Evolutionary conservation across 2,329 filamentous ascomycete species (phyloP).

Genomic region (Amesomyces nigricolor): DNA sequence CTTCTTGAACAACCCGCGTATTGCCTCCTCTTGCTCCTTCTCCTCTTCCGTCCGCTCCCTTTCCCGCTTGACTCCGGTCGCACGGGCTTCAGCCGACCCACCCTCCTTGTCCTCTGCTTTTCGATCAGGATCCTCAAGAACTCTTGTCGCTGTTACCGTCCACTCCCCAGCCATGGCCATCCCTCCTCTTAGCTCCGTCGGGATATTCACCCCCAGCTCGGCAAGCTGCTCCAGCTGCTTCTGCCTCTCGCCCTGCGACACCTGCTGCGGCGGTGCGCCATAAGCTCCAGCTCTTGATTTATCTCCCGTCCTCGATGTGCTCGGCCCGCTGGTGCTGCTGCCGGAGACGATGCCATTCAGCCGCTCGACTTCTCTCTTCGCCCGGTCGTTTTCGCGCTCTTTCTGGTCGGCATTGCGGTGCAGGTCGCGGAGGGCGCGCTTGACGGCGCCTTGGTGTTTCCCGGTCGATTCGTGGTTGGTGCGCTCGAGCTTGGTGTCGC

Average conservation of each 20-base stretch:
- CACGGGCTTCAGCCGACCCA: slow-evolving; percentile 31
- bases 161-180: slow-evolving; percentile 89
- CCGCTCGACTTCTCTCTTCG: slow-evolving; percentile 77
- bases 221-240: slow-evolving; percentile 82
- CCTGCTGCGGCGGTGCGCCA: slow-evolving; percentile 30
- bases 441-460: slow-evolving; percentile 78
- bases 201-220: slow-evolving; percentile 79
- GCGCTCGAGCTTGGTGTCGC: slow-evolving; percentile 86
- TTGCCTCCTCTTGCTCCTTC: slow-evolving; percentile 54
- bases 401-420: slow-evolving; percentile 79
- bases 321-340: background rate
- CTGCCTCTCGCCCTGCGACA: slow-evolving; percentile 64
- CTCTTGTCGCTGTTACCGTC: slow-evolving; percentile 63
- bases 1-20: slow-evolving; percentile 56
- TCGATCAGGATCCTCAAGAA: slow-evolving; percentile 43
- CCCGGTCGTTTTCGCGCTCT: slow-evolving; percentile 73
- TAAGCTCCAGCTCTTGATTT: slow-evolving; percentile 6
- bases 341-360: slow-evolving; percentile 69
- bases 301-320: background rate
- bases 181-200: slow-evolving; percentile 68
- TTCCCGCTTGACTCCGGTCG: slow-evolving; percentile 48
- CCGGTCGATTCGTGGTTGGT: slow-evolving; percentile 82
- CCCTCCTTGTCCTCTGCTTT: slow-evolving; percentile 31
- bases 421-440: slow-evolving; percentile 82
- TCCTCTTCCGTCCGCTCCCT: slow-evolving; percentile 53